These are phyloP conservation scores for Maudiozyma turicensis DNA, from an alignment of 805 yeast species.

Conservation along the genomic window DNA sequence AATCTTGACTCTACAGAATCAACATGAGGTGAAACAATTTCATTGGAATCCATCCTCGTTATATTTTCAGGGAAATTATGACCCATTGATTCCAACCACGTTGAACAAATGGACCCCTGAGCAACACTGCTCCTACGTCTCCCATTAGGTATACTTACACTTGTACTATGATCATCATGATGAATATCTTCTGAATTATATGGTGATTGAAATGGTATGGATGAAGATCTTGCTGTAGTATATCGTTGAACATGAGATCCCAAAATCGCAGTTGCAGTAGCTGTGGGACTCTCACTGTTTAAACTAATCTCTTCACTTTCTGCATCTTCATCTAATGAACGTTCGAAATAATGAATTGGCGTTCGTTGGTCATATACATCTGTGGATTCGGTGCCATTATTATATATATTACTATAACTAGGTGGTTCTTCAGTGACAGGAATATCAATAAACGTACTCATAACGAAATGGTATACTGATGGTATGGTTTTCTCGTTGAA, in stretches of 20 bases:
- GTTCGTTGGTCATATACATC: neutral
- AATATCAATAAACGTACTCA: neutral
- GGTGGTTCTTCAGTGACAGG: neutral
- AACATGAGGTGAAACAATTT: neutral
- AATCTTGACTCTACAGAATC: neutral
- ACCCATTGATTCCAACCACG: neutral
- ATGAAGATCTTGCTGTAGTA: neutral
- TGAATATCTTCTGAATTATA: neutral
- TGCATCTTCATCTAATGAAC: neutral
- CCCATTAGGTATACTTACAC: neutral
- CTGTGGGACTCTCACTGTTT: neutral
- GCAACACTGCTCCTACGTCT: neutral
- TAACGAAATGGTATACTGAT: neutral
- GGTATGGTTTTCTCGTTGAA: no score
- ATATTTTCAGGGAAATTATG: constrained; percentile 1
- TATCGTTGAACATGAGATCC: neutral
- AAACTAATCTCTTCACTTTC: neutral
- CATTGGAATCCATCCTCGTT: neutral
- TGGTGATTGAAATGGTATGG: constrained; percentile 1
- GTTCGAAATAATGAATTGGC: neutral
- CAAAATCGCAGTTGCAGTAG: neutral
- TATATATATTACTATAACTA: neutral
- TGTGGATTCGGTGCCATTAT: neutral
- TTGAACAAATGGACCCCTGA: neutral
- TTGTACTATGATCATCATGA: neutral